These are phyloP conservation scores for Macadamia tetraphylla DNA, from an alignment of 164 flowering plant species.

Conservation along the genomic window DNA sequence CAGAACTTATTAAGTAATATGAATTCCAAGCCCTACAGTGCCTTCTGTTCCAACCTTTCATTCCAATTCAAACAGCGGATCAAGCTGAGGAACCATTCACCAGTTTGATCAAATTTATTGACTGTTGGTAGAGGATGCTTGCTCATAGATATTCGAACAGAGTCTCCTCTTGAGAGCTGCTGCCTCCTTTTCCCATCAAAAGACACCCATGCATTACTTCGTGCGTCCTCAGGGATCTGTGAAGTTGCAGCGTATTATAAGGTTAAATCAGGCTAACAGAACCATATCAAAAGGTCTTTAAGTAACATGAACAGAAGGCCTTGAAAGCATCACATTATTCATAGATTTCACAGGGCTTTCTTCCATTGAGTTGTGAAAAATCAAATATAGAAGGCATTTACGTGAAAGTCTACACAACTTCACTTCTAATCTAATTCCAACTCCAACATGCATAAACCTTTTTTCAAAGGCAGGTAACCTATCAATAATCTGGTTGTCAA, in stretches of 20 bases:
- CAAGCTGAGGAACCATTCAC: conserved; percentile 98
- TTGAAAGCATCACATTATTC: too few relatives aligned
- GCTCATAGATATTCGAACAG: conserved; percentile 85
- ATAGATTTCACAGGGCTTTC: too few relatives aligned
- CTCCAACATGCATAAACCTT: too few relatives aligned
- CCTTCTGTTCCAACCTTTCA: conserved; percentile 91
- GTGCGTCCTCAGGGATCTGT: conserved; percentile 88
- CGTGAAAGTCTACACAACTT: too few relatives aligned
- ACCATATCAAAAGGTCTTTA: too few relatives aligned
- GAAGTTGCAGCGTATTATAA: neutral
- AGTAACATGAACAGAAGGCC: too few relatives aligned
- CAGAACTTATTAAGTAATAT: neutral
- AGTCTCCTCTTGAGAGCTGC: conserved; percentile 91
- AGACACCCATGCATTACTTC: conserved; percentile 99
- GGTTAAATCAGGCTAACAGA: neutral
- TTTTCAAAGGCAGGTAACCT: too few relatives aligned
- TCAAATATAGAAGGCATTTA: too few relatives aligned
- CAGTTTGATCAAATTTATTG: conserved; percentile 92
- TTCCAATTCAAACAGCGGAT: conserved; percentile 98
- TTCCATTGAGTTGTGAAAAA: too few relatives aligned
- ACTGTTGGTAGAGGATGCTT: conserved; percentile 95
- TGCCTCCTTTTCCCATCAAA: conserved; percentile 98
- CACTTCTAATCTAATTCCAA: too few relatives aligned
- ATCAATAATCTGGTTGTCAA: too few relatives aligned
- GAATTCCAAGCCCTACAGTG: conserved; percentile 39